These are phyloP conservation scores for Sequoia sempervirens DNA, from an alignment of 75 land plant species.

Conservation along the genomic window DNA sequence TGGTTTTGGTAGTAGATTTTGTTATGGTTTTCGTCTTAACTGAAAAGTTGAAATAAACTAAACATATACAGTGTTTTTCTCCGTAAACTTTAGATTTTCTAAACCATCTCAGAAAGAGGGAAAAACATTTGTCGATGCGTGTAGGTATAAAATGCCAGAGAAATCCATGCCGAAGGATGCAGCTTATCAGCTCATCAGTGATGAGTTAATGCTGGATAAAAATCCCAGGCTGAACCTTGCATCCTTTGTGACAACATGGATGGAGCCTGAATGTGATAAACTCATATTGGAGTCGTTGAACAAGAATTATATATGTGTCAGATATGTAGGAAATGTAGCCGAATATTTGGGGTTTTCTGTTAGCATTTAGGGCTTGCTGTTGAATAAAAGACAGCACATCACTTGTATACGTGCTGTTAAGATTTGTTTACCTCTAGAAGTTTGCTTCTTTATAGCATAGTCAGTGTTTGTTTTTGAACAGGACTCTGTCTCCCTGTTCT, in stretches of 20 bases:
- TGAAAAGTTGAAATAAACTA: background rate
- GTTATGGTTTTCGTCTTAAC: background rate
- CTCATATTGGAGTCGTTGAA: slow-evolving; percentile 40
- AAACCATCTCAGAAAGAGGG: background rate
- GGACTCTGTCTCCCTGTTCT: too few species aligned
- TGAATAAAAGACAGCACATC: too few species aligned
- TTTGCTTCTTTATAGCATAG: too few species aligned
- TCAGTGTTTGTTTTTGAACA: too few species aligned
- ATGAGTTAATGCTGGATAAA: slow-evolving; percentile 64
- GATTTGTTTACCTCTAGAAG: too few species aligned
- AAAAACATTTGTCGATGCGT: background rate
- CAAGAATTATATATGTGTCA: slow-evolving; percentile 65
- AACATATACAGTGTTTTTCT: background rate
- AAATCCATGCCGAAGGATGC: slow-evolving; percentile 59
- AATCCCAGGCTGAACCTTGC: slow-evolving; percentile 65
- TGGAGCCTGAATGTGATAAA: slow-evolving; percentile 68
- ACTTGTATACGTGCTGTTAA: too few species aligned
- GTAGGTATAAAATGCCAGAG: slow-evolving; percentile 48
- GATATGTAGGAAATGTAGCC: too few species aligned
- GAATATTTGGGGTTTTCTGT: too few species aligned
- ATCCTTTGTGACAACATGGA: slow-evolving; percentile 67
- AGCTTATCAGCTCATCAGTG: slow-evolving; percentile 61
- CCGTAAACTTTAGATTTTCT: background rate
- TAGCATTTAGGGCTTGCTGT: too few species aligned
- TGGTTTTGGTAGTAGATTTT: slow-evolving; percentile 12